Base-by-base conservation (phyloP, 352 stramenopile genomes). In the Blastocystis sp. region DNA sequence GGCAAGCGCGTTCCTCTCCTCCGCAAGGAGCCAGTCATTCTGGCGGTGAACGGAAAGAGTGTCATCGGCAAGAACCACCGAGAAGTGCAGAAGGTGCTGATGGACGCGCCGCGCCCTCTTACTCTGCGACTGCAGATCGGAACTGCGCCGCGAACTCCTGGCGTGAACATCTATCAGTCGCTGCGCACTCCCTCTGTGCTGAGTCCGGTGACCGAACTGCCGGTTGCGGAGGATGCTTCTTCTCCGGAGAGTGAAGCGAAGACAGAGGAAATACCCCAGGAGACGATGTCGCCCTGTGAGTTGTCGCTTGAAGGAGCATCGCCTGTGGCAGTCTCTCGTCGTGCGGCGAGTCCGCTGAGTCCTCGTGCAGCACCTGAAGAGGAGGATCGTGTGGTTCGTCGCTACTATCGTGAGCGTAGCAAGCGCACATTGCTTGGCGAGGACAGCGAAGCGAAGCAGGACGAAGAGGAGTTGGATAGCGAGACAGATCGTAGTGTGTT, bases 41-140 rank as follows among this genome's bases (percentile, higher is more conserved):
- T 87, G 3, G 76, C 76, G 15, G 63, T 87, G 11, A 87, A 87
- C 53, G 76, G 76, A 6, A 29, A 43, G 37, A 54, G 26, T 20
- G 55, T 66, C 59, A 61, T 68, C 23, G 76, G 76, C 15, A 23
- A 54, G 37, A 11, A 8, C 18, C 63, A 75, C 6, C 73, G 68
- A 9, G 20, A 70, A 11, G 63, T 87, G 4, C 15, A 34, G 18
- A 34, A 87, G 76, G 43, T 76, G 2, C 63, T 87, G 13, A 61
- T 34, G 23, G 63, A 87, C 13, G 55, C 76, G 8, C 45, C 61
- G 9, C 70, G 70, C 1, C 70, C 70, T 4, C 45, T 80, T 5
- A 80, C 70, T 18, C 43, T 80, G 41, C 70, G 70, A 13, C 34
- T 80, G 26, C 70, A 80, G 70, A 80, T 80, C 43, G 70, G 70